A percentile compares a stretch with the other conserved stretches of the same genome.
These are phyloP conservation scores for Trypanosoma theileri DNA, from an alignment of 208 protist genomes.

Conservation along the genomic window DNA sequence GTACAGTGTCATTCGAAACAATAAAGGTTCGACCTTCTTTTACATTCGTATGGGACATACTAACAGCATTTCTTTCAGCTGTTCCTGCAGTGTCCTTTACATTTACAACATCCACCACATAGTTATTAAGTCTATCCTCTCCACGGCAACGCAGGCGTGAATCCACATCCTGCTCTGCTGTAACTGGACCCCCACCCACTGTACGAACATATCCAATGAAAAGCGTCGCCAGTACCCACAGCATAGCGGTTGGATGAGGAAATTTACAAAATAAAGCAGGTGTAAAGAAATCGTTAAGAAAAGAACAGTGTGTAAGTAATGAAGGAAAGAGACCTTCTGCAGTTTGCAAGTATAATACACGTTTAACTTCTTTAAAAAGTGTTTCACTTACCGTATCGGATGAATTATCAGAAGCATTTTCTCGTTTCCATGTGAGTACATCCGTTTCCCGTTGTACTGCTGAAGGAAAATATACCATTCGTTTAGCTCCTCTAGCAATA, in stretches of 20 bases:
- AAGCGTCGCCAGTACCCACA: conserved; percentile 55
- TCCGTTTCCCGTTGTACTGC: not conserved
- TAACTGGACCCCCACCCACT: conserved; percentile 8
- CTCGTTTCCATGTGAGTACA: not conserved
- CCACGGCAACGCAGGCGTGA: conserved; percentile 29
- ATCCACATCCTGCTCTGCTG: conserved; percentile 27
- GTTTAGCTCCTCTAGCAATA: conserved; percentile 21
- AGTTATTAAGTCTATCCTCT: conserved; percentile 18
- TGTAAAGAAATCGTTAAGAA: conserved; percentile 41
- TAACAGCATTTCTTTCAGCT: not conserved
- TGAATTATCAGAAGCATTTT: not conserved
- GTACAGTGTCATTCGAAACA: conserved; percentile 11
- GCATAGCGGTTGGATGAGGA: conserved; percentile 38
- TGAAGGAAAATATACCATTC: not conserved
- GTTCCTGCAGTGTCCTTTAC: not conserved
- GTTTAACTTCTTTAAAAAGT: conserved; percentile 45
- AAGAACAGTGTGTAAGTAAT: conserved; percentile 59
- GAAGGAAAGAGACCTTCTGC: conserved; percentile 62
- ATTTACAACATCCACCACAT: conserved; percentile 6
- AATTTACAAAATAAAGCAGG: conserved; percentile 21
- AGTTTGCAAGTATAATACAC: conserved; percentile 52
- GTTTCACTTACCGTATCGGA: not conserved
- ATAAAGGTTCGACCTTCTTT: not conserved
- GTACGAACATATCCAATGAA: conserved; percentile 51
- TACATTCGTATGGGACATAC: too few species aligned